These are phyloP conservation scores for Fusarium dimerum DNA, from an alignment of 2,329 filamentous ascomycete species.

Conservation along the genomic window DNA sequence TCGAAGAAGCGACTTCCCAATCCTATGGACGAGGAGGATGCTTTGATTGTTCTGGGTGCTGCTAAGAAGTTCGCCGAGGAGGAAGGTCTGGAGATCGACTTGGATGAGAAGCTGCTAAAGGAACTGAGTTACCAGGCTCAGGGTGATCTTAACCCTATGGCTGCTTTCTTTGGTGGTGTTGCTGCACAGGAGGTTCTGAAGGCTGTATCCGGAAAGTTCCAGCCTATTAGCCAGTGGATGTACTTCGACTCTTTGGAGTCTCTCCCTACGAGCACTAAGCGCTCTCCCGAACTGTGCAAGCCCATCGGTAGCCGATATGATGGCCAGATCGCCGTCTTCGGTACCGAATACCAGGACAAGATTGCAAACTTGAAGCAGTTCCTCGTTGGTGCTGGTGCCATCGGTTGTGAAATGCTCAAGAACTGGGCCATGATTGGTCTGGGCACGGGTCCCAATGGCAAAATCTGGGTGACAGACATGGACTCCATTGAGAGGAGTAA, in stretches of 20 bases:
- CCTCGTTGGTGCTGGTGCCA: constrained; percentile 92
- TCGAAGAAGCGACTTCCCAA: constrained; percentile 74
- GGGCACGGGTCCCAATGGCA: constrained; percentile 82
- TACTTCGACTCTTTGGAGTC: constrained; percentile 99
- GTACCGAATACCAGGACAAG: constrained; percentile 91
- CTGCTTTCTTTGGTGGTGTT: constrained; percentile 92
- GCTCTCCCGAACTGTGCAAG: constrained; percentile 86
- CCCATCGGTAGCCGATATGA: constrained; percentile 87
- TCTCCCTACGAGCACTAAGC: constrained; percentile 70
- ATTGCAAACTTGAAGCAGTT: constrained; percentile 89
- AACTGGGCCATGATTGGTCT: constrained; percentile 99
- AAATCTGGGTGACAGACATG: constrained; percentile 94
- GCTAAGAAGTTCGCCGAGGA: constrained; percentile 73
- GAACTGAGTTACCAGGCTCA: constrained; percentile 94
- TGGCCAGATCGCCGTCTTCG: constrained; percentile 95
- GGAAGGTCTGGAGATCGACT: constrained; percentile 66
- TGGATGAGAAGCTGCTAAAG: constrained; percentile 89
- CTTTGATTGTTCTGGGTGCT: constrained; percentile 72
- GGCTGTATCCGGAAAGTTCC: constrained; percentile 96
- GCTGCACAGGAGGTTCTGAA: constrained; percentile 95
- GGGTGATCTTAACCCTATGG: constrained; percentile 89
- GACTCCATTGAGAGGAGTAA: constrained; percentile 99
- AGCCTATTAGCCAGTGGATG: constrained; percentile 92
- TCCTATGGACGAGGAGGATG: constrained; percentile 84
- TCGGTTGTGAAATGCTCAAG: constrained; percentile 98